Evolutionary conservation across 495 filamentous ascomycete genomes (phyloP).

Genomic region (Cryomyces minteri): DNA sequence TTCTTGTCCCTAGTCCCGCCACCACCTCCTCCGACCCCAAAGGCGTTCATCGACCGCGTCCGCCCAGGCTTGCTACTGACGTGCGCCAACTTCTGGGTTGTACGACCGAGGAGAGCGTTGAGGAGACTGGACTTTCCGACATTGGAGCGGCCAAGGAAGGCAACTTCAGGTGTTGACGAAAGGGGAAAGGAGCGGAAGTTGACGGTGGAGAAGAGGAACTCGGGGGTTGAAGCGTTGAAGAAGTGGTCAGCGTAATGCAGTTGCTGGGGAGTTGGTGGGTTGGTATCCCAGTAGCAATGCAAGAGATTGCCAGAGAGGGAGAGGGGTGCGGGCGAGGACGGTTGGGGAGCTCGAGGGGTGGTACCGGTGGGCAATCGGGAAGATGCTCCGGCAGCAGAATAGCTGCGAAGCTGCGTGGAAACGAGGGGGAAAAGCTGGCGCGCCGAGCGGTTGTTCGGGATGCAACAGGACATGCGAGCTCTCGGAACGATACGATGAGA

Average conservation of each 20-base stretch:
- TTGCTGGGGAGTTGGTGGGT: conserved; percentile 32
- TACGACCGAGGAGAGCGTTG: conserved; percentile 55
- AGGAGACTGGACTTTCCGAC: conserved; percentile 82
- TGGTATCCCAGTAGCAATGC: conserved; percentile 40
- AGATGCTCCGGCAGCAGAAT: neutral
- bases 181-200: conserved; percentile 45
- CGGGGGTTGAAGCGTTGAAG: conserved; percentile 42
- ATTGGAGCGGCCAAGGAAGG: conserved; percentile 69
- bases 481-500: no score
- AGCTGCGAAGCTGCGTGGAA: no score
- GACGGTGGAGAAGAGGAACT: conserved; percentile 49
- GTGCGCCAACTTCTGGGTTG: conserved; percentile 29
- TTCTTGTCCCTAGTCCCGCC: conserved; percentile 7
- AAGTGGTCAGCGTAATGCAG: conserved; percentile 36
- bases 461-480: no score
- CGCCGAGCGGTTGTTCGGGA: no score
- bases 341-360: neutral
- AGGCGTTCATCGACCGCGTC: conserved; percentile 72
- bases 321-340: conserved; percentile 3
- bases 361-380: neutral
- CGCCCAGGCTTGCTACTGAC: conserved; percentile 56
- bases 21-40: conserved; percentile 44
- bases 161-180: conserved; percentile 42
- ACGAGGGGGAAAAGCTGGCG: no score
- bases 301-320: conserved; percentile 9